These are phyloP conservation scores for Claviceps pazoutovae DNA, from an alignment of 2,329 filamentous ascomycete species.

Conservation along the genomic window DNA sequence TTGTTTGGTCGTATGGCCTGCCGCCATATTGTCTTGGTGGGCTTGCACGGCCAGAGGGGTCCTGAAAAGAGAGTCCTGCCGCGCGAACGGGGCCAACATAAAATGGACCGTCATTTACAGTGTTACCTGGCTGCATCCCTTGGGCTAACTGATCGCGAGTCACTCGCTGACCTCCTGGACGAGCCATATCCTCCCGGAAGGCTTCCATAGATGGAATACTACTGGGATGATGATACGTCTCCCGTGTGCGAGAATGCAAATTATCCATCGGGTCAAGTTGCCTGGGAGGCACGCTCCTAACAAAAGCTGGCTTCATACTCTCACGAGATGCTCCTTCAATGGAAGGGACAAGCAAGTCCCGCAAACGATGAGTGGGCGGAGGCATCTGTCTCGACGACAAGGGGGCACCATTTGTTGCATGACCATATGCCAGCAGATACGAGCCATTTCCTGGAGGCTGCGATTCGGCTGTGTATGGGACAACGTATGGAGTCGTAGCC, in stretches of 20 bases:
- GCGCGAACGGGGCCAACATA: background rate
- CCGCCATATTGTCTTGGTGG: constrained; percentile 4
- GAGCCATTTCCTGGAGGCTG: constrained; percentile 12
- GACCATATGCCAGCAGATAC: constrained; percentile 12
- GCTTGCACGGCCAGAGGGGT: background rate
- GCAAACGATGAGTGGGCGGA: constrained; percentile 12
- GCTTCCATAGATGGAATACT: constrained; percentile 1
- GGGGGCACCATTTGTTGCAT: constrained; percentile 7
- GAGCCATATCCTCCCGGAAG: background rate
- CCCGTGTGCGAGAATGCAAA: constrained; percentile 6
- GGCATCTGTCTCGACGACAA: constrained; percentile 6
- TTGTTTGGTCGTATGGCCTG: constrained; percentile 8
- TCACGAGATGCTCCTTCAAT: constrained; percentile 30
- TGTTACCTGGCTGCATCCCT: background rate
- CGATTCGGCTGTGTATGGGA: background rate
- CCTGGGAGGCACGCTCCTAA: constrained; percentile 19
- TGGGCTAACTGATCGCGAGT: constrained; percentile 6
- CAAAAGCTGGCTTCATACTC: constrained; percentile 20
- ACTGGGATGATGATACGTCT: constrained; percentile 8
- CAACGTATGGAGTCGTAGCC: background rate
- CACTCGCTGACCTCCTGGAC: constrained; percentile 6
- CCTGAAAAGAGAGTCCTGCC: background rate
- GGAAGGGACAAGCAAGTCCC: constrained; percentile 32
- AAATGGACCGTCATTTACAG: constrained; percentile 1
- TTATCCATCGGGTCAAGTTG: constrained; percentile 11